These are phyloP conservation scores for Trametes elegans DNA, from an alignment of 768 basidiomycete species.

Conservation along the genomic window DNA sequence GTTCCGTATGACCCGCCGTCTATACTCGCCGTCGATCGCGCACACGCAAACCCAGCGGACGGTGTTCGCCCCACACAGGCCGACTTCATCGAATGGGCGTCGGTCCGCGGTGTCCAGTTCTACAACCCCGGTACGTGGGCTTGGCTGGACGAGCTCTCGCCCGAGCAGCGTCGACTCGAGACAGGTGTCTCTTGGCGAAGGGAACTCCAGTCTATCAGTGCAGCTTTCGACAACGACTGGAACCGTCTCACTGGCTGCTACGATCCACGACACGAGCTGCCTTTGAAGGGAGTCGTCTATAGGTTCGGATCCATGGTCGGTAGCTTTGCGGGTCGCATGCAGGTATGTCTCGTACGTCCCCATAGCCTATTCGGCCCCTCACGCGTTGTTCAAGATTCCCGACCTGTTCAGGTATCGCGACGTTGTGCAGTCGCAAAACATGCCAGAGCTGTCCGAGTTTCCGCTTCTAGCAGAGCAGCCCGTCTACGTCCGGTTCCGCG, in stretches of 20 bases:
- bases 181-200: conserved; percentile 26
- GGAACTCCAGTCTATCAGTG: conserved; percentile 36
- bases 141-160: conserved; percentile 22
- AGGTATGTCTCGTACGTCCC: conserved; percentile 41
- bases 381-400: conserved; percentile 31
- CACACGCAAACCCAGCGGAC: conserved; percentile 16
- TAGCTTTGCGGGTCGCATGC: conserved; percentile 61
- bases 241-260: conserved; percentile 48
- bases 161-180: conserved; percentile 26
- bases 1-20: conserved; percentile 35
- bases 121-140: conserved; percentile 27
- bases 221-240: conserved; percentile 57
- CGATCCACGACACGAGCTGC: conserved; percentile 33
- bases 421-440: conserved; percentile 27
- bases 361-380: neutral
- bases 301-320: conserved; percentile 53
- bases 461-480: conserved; percentile 44
- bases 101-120: conserved; percentile 37
- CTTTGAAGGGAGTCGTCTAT: conserved; percentile 38
- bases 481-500: conserved; percentile 56
- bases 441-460: conserved; percentile 24
- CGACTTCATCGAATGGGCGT: conserved; percentile 49
- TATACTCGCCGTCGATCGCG: conserved; percentile 33
- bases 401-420: conserved; percentile 30
- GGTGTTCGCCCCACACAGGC: conserved; percentile 48